Evolutionary conservation across 306 rosid genomes (phyloP), one percentile per base, ranked within the genome.

Genomic region (Quercus bicolor): DNA sequence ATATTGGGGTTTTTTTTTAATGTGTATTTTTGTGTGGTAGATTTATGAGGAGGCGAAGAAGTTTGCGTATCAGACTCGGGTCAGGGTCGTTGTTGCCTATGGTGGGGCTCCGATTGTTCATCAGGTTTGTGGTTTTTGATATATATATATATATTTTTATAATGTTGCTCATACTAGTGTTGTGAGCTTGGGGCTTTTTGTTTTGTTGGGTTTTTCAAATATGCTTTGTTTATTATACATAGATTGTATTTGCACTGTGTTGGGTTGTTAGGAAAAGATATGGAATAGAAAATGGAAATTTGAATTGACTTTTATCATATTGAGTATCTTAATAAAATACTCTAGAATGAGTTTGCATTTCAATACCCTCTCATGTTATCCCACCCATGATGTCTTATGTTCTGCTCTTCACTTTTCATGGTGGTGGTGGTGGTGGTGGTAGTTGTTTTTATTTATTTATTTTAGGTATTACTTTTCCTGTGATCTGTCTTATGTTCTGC

Each of bases 61-160:
- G 56, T 87, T 91, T 55, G 73, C 94, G 3, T 86, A 88, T 82
- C 94, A 91, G 84, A 91, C 93, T 6, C 91, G 94, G 84, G 97
- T 91, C 40, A 90, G 93, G 79, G 97, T 91, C 65, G 97, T 87
- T 64, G 98, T 93, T 89, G 92, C 90, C 56, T 93, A 93, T 69
- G 97, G 97, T 43, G 98, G 98, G 77, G 93, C 97, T 73, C 94
- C 97, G 56, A 88, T 93, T 75, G 83, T 82, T 86, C 95, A 85
- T 64, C 97, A 91, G 97, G 97, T 93, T 81, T 72, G 70, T 29
- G 45, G 45, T 5, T 28, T 62, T 19, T 62, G 11, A 16, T 15
- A n/a, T 3, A 48, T 40, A 16, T 15, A n/a, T 3, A 48, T 40
- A 40, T 40, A 40, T 40, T 2, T 40, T 40, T 40, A 40, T 8